These are phyloP conservation scores for Colletotrichum eleusines DNA, from an alignment of 2,329 filamentous ascomycete genomes.

Conservation along the genomic window DNA sequence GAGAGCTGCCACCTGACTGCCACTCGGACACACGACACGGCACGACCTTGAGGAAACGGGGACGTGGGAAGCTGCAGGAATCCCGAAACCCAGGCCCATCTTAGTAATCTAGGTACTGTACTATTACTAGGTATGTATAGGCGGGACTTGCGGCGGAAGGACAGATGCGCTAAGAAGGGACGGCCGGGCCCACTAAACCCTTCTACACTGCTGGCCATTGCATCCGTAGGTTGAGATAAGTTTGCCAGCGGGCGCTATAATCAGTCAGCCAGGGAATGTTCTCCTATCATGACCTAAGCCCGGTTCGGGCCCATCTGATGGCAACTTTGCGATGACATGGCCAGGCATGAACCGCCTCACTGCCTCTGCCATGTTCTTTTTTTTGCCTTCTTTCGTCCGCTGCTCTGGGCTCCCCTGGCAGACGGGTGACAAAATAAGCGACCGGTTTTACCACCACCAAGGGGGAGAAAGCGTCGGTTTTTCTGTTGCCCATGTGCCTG, in stretches of 20 bases:
- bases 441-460: too few species aligned
- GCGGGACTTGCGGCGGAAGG: slow-evolving; percentile 14
- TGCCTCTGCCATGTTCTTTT: too few species aligned
- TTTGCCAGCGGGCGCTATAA: slow-evolving; percentile 14
- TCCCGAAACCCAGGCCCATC: slow-evolving; percentile 33
- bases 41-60: slow-evolving; percentile 7
- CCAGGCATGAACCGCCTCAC: neutral
- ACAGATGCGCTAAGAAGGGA: slow-evolving; percentile 21
- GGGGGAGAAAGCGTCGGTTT: too few species aligned
- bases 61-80: slow-evolving; percentile 34
- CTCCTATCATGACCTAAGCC: slow-evolving; percentile 15
- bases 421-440: too few species aligned
- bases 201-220: neutral
- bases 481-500: too few species aligned
- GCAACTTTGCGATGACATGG: slow-evolving; percentile 38
- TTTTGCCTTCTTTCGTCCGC: neutral
- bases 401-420: too few species aligned
- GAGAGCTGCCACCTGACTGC: slow-evolving; percentile 10
- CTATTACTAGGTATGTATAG: neutral
- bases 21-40: slow-evolving; percentile 10
- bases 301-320: slow-evolving; percentile 37
- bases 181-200: slow-evolving; percentile 17
- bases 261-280: neutral
- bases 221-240: neutral
- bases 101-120: neutral